phyloP scores from a whole-genome alignment of 2,329 filamentous ascomycete species.

The Colletotrichum tabaci region DNA sequence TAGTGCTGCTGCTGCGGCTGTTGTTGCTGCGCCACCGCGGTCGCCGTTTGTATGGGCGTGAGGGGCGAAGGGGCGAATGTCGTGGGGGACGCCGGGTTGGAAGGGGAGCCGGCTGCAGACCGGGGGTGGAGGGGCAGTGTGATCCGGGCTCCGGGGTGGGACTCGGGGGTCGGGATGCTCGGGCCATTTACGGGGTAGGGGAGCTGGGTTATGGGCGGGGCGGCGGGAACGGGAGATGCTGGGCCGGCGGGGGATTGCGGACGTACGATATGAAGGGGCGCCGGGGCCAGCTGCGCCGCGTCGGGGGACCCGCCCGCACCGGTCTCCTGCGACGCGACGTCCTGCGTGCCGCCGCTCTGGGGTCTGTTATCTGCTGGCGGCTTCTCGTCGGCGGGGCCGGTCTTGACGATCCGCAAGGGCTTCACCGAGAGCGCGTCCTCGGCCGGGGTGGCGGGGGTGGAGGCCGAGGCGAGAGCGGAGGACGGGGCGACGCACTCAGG shows the following conservation, averaged over 20 bases:
- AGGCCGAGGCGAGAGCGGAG: too few species aligned
- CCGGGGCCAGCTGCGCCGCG: conserved; percentile 19
- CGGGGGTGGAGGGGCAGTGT: conserved; percentile 22
- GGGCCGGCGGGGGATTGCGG: conserved; percentile 13
- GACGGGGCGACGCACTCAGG: conserved; percentile 1
- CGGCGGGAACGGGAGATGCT: neutral
- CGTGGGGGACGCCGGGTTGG: neutral
- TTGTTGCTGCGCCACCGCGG: neutral
- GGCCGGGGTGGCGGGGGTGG: neutral
- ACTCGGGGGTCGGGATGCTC: conserved; percentile 14
- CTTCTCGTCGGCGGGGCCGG: conserved; percentile 9
- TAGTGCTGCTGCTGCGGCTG: conserved; percentile 2
- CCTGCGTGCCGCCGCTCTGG: neutral
- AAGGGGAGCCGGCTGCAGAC: conserved; percentile 10
- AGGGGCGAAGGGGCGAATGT: neutral
- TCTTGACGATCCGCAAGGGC: conserved; percentile 40
- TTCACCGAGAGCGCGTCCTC: conserved; percentile 22
- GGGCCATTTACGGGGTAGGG: conserved; percentile 20
- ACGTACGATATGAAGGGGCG: conserved; percentile 25
- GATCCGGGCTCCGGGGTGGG: neutral
- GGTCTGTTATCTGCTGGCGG: neutral
- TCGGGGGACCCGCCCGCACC: neutral
- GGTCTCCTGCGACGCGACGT: neutral
- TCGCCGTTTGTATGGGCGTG: neutral
- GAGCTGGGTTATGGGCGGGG: conserved; percentile 7